A percentile compares a stretch with the other conserved stretches of the same genome.
phyloP scores from a whole-genome alignment of 768 basidiomycete species.

The Tulasnella sp. region DNA sequence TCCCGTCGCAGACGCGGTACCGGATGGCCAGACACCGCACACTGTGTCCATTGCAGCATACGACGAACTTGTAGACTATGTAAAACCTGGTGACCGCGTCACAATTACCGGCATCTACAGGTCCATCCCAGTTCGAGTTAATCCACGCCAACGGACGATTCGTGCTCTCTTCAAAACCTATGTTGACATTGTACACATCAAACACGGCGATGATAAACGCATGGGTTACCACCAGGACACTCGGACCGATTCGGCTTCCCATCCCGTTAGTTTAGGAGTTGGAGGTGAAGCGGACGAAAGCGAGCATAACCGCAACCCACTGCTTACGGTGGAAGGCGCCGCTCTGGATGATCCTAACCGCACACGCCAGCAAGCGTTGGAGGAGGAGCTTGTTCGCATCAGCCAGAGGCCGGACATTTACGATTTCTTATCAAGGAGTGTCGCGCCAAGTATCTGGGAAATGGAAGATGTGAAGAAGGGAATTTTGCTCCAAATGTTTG shows the following conservation, averaged over 20 bases:
- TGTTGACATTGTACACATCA: conserved; percentile 90
- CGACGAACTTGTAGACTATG: conserved; percentile 94
- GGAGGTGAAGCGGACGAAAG: conserved; percentile 57
- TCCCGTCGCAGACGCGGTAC: conserved; percentile 66
- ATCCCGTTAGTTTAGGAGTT: conserved; percentile 62
- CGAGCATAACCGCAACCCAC: conserved; percentile 39
- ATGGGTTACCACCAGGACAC: conserved; percentile 80
- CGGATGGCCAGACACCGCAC: conserved; percentile 97
- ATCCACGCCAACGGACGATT: conserved; percentile 84
- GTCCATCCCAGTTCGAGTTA: conserved; percentile 91
- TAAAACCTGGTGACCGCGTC: conserved; percentile 92
- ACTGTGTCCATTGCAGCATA: conserved; percentile 97
- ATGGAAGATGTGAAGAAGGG: conserved; percentile 99
- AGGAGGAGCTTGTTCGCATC: conserved; percentile 69
- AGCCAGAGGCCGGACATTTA: conserved; percentile 78
- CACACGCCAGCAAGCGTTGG: conserved; percentile 61
- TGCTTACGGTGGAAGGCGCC: neutral
- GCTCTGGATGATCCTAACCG: conserved; percentile 41
- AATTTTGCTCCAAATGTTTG: conserved; percentile 91
- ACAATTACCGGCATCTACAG: conserved; percentile 91
- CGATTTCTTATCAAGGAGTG: conserved; percentile 72
- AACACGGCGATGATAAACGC: conserved; percentile 55
- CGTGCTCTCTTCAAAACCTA: conserved; percentile 98
- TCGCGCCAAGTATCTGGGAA: conserved; percentile 95
- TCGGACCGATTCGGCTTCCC: conserved; percentile 57